Evolutionary conservation across 805 yeast species (phyloP).

Genomic region (Tetrapisispora taiwanensis): DNA sequence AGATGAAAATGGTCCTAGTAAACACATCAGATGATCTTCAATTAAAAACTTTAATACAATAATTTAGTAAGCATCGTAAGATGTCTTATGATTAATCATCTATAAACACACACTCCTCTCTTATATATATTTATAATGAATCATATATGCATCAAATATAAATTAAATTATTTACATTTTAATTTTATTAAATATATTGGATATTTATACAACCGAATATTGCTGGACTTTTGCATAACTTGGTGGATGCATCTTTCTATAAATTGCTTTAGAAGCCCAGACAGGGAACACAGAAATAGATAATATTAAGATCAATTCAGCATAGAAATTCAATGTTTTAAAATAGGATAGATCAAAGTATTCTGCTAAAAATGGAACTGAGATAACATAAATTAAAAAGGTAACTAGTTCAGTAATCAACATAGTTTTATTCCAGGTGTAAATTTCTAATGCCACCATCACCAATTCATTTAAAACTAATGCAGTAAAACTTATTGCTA

Average conservation of each 20-base stretch:
- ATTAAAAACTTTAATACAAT: too few relatives aligned
- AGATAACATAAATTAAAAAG: slow-evolving; percentile 50
- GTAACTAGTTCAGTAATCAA: slow-evolving; percentile 62
- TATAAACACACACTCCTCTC: too few relatives aligned
- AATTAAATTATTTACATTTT: background rate
- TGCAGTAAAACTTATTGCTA: slow-evolving; percentile 75
- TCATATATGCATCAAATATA: background rate
- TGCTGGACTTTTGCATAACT: slow-evolving; percentile 95
- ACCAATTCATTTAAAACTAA: slow-evolving; percentile 74
- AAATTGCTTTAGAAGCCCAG: slow-evolving; percentile 71
- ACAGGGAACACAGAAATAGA: slow-evolving; percentile 74
- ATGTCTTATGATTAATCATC: too few relatives aligned
- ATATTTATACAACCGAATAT: slow-evolving; percentile 29
- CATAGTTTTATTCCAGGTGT: slow-evolving; percentile 85
- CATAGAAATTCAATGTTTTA: slow-evolving; percentile 45
- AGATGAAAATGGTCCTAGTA: background rate
- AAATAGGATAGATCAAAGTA: slow-evolving; percentile 70
- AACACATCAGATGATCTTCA: background rate
- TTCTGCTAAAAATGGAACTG: slow-evolving; percentile 76
- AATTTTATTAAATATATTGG: background rate
- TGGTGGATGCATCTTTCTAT: slow-evolving; percentile 78
- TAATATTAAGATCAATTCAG: slow-evolving; percentile 59
- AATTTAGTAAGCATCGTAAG: too few relatives aligned
- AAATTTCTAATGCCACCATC: slow-evolving; percentile 89
- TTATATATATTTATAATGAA: background rate